Conservation (phyloP, 2,329 filamentous ascomycete genomes). For the Didymosphaeria variabile region DNA sequence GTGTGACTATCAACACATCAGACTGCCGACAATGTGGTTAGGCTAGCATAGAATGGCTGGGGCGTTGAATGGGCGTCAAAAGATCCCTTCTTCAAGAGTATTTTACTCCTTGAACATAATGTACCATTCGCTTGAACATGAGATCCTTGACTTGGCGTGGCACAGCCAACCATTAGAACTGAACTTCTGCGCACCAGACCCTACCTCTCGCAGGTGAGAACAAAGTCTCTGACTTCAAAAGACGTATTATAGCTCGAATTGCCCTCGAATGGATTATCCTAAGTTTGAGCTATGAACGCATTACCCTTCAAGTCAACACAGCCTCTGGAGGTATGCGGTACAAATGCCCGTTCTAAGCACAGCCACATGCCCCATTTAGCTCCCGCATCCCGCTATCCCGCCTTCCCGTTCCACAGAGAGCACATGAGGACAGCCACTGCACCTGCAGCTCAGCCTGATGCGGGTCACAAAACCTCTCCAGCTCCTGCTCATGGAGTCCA, state of each 20-base stretch:
- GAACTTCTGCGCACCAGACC: too few relatives aligned
- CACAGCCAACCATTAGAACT: too few relatives aligned
- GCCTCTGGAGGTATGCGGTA: too few relatives aligned
- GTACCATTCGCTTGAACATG: background rate
- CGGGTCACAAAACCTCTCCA: background rate
- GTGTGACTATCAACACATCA: background rate
- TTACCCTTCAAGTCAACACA: too few relatives aligned
- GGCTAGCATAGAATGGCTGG: background rate
- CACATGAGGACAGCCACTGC: constrained; percentile 2
- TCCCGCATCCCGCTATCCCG: constrained; percentile 10
- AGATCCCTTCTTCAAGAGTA: background rate
- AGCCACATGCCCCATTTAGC: constrained; percentile 11
- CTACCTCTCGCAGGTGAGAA: too few relatives aligned
- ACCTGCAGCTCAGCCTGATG: background rate
- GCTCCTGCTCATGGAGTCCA: constrained; percentile 1
- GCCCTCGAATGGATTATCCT: too few relatives aligned
- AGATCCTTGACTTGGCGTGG: too few relatives aligned
- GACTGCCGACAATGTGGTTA: background rate
- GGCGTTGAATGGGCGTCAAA: constrained; percentile 1
- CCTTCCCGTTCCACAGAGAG: constrained; percentile 2
- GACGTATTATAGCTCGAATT: too few relatives aligned
- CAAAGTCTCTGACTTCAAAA: too few relatives aligned
- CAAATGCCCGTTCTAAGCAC: background rate
- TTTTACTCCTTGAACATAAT: background rate
- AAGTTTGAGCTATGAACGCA: too few relatives aligned